Conservation (phyloP, 2,329 filamentous ascomycete genomes). For the Sporothrix schenckii region DNA sequence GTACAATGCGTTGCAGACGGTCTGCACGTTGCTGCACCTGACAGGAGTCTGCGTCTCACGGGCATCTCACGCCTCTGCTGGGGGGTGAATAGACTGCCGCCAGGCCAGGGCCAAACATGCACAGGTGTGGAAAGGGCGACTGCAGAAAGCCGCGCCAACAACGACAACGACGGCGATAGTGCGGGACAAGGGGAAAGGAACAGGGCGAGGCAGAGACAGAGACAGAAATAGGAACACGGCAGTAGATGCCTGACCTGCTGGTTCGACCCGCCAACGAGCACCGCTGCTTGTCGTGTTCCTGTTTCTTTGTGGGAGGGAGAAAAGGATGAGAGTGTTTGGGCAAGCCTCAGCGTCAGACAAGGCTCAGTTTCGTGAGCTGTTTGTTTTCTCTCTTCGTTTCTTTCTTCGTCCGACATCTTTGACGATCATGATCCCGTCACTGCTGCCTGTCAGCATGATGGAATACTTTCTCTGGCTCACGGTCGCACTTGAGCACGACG, state of each 20-base stretch:
- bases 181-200: neutral
- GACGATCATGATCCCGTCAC: neutral
- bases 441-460: neutral
- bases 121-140: neutral
- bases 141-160: conserved; percentile 3
- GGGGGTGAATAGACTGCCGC: neutral
- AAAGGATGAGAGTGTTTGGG: neutral
- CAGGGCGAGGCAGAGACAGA: conserved; percentile 22
- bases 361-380: conserved; percentile 1
- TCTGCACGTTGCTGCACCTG: conserved; percentile 23
- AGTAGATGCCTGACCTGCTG: conserved; percentile 17
- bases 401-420: neutral
- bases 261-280: neutral
- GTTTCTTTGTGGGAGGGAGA: neutral
- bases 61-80: conserved; percentile 3
- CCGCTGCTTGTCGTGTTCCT: neutral
- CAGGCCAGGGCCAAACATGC: conserved; percentile 6
- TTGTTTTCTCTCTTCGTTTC: neutral
- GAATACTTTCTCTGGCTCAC: neutral
- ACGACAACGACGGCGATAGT: neutral
- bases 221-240: conserved; percentile 21
- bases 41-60: conserved; percentile 24
- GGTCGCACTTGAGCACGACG: too few relatives aligned
- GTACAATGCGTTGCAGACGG: neutral
- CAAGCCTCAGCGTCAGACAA: neutral